A percentile compares a stretch with the other conserved stretches of the same genome.
phyloP scores from a whole-genome alignment of 2,329 filamentous ascomycete species.

The Stachybotrys elegans region DNA sequence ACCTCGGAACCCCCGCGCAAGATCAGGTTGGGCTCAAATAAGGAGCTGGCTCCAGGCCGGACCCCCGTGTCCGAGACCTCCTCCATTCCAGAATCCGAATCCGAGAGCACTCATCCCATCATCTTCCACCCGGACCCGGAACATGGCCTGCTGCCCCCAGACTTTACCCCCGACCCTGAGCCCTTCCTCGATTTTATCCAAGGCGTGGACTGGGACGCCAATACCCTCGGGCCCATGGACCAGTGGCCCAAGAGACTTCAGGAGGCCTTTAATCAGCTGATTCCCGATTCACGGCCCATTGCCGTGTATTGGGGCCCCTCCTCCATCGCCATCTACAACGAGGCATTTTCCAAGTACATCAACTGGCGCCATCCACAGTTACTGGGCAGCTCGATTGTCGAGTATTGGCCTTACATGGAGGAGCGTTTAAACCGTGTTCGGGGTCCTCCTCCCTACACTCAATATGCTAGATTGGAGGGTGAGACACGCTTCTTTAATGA shows the following conservation, averaged over 20 bases:
- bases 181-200: slow-evolving; percentile 35
- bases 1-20: slow-evolving; percentile 26
- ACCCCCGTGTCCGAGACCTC: slow-evolving; percentile 2
- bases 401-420: slow-evolving; percentile 55
- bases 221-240: slow-evolving; percentile 40
- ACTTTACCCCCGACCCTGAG: slow-evolving; percentile 29
- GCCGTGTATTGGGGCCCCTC: slow-evolving; percentile 62
- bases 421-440: slow-evolving; percentile 29
- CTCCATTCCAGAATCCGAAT: slow-evolving; percentile 3
- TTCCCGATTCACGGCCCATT: slow-evolving; percentile 42
- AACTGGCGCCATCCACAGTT: slow-evolving; percentile 60
- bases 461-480: slow-evolving; percentile 31
- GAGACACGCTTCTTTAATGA: slow-evolving; percentile 42
- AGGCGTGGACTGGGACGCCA: slow-evolving; percentile 40
- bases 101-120: slow-evolving; percentile 18
- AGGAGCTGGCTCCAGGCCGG: slow-evolving; percentile 12
- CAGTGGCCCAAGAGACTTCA: slow-evolving; percentile 43
- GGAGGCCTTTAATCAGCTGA: slow-evolving; percentile 36
- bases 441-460: slow-evolving; percentile 16
- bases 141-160: slow-evolving; percentile 25
- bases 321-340: slow-evolving; percentile 61
- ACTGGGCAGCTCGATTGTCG: slow-evolving; percentile 54
- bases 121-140: slow-evolving; percentile 24
- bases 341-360: slow-evolving; percentile 58
- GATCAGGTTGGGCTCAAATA: slow-evolving; percentile 19